Percentiles rank a stretch among this genome's conserved stretches.
phyloP scores from a whole-genome alignment of 2,329 filamentous ascomycete species.

The Cladosporium velox region DNA sequence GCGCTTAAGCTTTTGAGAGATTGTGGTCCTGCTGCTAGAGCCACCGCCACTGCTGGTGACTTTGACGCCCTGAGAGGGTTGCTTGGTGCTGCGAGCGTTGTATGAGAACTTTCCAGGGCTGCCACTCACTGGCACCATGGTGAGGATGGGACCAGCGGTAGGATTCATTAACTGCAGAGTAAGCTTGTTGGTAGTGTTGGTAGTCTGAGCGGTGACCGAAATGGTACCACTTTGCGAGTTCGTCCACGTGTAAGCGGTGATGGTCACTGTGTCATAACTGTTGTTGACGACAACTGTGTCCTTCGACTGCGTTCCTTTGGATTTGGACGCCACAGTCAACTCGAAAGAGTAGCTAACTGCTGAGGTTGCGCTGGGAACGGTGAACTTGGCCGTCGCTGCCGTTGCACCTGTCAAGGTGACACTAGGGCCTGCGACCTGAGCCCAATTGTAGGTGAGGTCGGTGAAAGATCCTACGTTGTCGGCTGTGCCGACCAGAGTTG shows the following conservation, averaged over 20 bases:
- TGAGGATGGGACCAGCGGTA: conserved; percentile 29
- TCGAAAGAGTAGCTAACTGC: conserved; percentile 13
- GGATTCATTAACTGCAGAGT: conserved; percentile 26
- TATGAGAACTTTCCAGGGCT: conserved; percentile 37
- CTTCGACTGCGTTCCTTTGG: conserved; percentile 33
- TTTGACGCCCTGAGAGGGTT: conserved; percentile 29
- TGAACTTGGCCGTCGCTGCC: conserved; percentile 4
- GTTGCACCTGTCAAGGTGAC: conserved; percentile 6
- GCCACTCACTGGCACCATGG: conserved; percentile 26
- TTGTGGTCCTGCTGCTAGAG: conserved; percentile 8
- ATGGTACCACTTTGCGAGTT: conserved; percentile 37
- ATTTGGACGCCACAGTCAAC: conserved; percentile 15
- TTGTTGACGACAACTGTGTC: conserved; percentile 36
- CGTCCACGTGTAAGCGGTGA: conserved; percentile 40
- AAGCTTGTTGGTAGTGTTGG: conserved; percentile 35
- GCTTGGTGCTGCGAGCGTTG: conserved; percentile 30
- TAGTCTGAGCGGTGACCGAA: conserved; percentile 37
- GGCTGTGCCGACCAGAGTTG: conserved; percentile 33
- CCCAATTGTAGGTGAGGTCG: conserved; percentile 34
- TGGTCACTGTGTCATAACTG: conserved; percentile 34
- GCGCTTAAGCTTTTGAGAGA: conserved; percentile 17
- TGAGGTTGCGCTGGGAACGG: background rate
- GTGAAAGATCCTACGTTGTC: conserved; percentile 28
- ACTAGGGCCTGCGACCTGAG: background rate
- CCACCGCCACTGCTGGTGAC: conserved; percentile 27